Percentiles rank a stretch among this genome's conserved stretches.
phyloP scores from a whole-genome alignment of 2,329 filamentous ascomycete genomes.

The Talaromyces sp. region DNA sequence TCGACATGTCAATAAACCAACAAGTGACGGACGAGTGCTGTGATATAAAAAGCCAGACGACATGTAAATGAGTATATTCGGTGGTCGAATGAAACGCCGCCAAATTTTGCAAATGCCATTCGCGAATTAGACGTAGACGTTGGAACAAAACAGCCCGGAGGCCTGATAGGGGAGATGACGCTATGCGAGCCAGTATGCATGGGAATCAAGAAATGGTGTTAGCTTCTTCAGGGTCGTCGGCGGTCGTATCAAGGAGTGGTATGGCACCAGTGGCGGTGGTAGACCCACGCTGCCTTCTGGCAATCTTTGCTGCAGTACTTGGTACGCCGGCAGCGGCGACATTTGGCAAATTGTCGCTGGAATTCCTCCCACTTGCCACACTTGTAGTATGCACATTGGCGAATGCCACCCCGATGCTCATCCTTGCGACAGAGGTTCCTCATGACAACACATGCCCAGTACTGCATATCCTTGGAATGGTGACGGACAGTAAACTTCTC shows the following conservation, averaged over 20 bases:
- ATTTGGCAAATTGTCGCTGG: slow-evolving; percentile 96
- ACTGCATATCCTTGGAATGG: slow-evolving; percentile 96
- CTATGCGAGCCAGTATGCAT: slow-evolving; percentile 42
- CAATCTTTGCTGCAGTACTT: slow-evolving; percentile 99
- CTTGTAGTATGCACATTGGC: slow-evolving; percentile 96
- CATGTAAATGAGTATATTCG: slow-evolving; percentile 42
- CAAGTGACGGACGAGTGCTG: slow-evolving; percentile 13
- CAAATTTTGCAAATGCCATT: slow-evolving; percentile 42
- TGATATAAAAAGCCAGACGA: slow-evolving; percentile 20
- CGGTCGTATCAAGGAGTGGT: slow-evolving; percentile 39
- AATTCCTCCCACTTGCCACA: slow-evolving; percentile 99
- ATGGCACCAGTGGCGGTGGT: slow-evolving; percentile 94
- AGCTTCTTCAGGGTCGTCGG: slow-evolving; percentile 29
- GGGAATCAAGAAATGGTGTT: slow-evolving; percentile 32
- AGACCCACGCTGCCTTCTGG: slow-evolving; percentile 98
- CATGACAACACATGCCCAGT: slow-evolving; percentile 99
- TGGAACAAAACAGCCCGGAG: slow-evolving; percentile 26
- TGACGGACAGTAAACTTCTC: slow-evolving; percentile 98
- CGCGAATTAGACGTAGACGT: slow-evolving; percentile 32
- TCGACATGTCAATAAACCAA: background rate
- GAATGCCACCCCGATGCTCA: slow-evolving; percentile 88
- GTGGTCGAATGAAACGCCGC: slow-evolving; percentile 39
- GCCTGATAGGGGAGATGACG: slow-evolving; percentile 34
- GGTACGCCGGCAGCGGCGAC: slow-evolving; percentile 89
- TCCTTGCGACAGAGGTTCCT: slow-evolving; percentile 97